These are phyloP conservation scores for Phytopythium delawarense DNA, from an alignment of 352 stramenopile genomes.

Conservation along the genomic window DNA sequence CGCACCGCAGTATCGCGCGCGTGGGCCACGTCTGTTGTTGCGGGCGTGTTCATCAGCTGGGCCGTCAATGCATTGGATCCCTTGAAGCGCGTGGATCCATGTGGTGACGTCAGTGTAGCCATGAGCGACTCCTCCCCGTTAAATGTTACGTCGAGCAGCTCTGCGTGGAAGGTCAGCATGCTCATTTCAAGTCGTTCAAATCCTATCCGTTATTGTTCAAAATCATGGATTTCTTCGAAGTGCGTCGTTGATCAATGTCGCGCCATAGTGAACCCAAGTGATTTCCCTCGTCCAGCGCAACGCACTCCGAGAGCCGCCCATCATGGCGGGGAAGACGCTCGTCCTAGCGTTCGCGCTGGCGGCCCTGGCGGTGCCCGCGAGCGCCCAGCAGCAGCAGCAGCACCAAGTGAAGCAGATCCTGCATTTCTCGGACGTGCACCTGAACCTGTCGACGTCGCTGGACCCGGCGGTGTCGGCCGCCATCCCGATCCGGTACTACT, in stretches of 20 bases:
- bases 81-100: too few relatives aligned
- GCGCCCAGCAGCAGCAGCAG: slow-evolving; percentile 7
- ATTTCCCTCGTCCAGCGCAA: neutral
- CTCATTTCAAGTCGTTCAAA: too few relatives aligned
- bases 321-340: neutral
- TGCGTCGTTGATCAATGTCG: neutral
- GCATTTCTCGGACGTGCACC: slow-evolving; percentile 84
- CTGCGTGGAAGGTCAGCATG: too few relatives aligned
- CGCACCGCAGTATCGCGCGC: too few relatives aligned
- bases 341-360: neutral
- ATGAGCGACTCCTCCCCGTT: too few relatives aligned
- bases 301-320: neutral
- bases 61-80: too few relatives aligned
- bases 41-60: too few relatives aligned
- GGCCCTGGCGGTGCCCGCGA: neutral
- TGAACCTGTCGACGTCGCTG: slow-evolving; percentile 62
- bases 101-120: too few relatives aligned
- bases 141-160: too few relatives aligned
- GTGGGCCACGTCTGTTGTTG: too few relatives aligned
- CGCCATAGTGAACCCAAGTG: neutral
- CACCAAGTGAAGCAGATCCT: slow-evolving; percentile 39
- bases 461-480: slow-evolving; percentile 26
- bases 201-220: neutral
- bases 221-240: neutral
- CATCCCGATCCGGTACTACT: slow-evolving; percentile 43